Conservation (phyloP, 495 filamentous ascomycete genomes). For the Penicillium canescens region DNA sequence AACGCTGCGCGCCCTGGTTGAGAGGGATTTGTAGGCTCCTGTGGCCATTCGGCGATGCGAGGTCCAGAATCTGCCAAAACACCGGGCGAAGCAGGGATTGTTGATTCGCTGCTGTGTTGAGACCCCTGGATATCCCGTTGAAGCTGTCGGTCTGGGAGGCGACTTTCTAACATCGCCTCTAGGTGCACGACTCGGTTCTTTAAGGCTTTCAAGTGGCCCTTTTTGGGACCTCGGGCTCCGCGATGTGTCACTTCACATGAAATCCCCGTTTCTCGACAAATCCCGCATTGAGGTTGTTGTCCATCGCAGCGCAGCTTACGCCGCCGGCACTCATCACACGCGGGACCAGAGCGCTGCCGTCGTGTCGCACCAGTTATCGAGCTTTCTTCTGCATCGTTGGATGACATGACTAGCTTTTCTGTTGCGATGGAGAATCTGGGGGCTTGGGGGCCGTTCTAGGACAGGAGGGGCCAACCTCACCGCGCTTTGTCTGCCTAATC, state of each 20-base stretch:
- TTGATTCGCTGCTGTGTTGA: background rate
- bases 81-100: background rate
- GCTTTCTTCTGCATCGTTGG: too few relatives aligned
- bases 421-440: too few relatives aligned
- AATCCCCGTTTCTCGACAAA: slow-evolving; percentile 49
- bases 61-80: background rate
- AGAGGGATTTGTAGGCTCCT: too few relatives aligned
- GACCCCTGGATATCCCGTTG: background rate
- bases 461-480: too few relatives aligned
- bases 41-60: too few relatives aligned
- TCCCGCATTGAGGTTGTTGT: slow-evolving; percentile 49
- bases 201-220: slow-evolving; percentile 52
- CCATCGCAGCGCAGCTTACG: slow-evolving; percentile 52
- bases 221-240: slow-evolving; percentile 51
- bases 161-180: slow-evolving; percentile 4
- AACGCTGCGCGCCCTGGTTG: too few relatives aligned
- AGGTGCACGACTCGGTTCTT: slow-evolving; percentile 6
- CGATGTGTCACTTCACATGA: slow-evolving; percentile 48
- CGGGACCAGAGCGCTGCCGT: slow-evolving; percentile 10
- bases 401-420: too few relatives aligned
- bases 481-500: too few relatives aligned
- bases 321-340: slow-evolving; percentile 45
- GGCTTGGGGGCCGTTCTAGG: too few relatives aligned
- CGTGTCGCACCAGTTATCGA: background rate
- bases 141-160: background rate